Base-by-base conservation (phyloP, 441 rosid species). In the Capsella rubella region DNA sequence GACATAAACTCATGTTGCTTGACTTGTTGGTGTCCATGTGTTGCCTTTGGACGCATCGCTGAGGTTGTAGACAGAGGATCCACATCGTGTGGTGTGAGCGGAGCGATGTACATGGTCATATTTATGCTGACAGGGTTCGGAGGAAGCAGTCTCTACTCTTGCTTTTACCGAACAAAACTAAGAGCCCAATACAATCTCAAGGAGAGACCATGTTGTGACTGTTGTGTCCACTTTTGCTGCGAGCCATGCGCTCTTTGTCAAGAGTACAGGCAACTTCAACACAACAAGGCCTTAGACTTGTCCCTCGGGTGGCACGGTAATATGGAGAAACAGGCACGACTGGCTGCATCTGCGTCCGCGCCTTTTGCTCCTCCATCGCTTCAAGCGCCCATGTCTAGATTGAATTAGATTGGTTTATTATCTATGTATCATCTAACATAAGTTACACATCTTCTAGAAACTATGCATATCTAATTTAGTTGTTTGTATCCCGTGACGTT, bases 251-350 rank as follows among this genome's bases (percentile, higher is more conserved):
- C 93, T 21, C 74, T 88, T 71, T 84, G 89, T 62, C 90, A 88
- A 76, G 87, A 86, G 82, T 88, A 86, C 55, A 77, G 87, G 5
- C 85, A 88, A 80, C 90, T 88, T 61, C 73, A 72, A 62, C 72
- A 76, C 76, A 77, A 1, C 75, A 83, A 27, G 1, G 75, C 35
- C 42, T 84, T 78, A 10, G 87, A 87, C 65, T 65, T 87, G 82
- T 71, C 90, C 40, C 55, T 85, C 27, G 95, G 98, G 1, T 93
- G 98, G 93, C 86, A 84, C 76, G 92, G 92, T 16, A 89, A 86
- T 39, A 80, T 86, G 84, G 89, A 87, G 79, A 80, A 78, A 66
- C 85, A 74, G 62, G 82, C 73, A 15, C 85, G 88, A 25, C 60
- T 60, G 40, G 73, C 78, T 71, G 85, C 79, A 13, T 76, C 81